Conservation (phyloP, 495 filamentous ascomycete species). For the Staphylotrichum longicolle region DNA sequence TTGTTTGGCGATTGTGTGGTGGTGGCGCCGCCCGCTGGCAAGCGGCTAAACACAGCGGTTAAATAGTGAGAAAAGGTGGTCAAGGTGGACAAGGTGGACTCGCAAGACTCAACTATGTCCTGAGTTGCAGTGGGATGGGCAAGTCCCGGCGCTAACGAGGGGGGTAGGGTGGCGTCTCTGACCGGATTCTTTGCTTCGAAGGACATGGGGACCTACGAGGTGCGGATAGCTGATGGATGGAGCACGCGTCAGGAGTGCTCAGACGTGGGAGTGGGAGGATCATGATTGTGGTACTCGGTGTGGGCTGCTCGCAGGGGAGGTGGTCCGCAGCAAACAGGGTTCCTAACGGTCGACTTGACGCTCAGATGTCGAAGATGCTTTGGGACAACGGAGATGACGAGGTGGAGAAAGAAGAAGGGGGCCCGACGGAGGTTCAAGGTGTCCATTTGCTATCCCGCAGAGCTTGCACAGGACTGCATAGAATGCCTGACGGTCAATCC, state of each 20-base stretch:
- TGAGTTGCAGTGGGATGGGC: neutral
- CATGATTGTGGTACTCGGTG: neutral
- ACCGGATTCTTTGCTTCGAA: conserved; percentile 3
- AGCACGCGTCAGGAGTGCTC: neutral
- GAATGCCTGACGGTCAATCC: no score
- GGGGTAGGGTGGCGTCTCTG: neutral
- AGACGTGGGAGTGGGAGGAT: neutral
- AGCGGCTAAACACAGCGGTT: conserved; percentile 20
- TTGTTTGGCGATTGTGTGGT: neutral
- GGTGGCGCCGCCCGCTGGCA: no score
- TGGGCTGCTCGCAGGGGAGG: neutral
- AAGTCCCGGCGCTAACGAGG: conserved; percentile 23
- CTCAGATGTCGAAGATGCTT: neutral
- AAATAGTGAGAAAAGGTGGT: conserved; percentile 5
- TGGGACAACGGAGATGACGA: neutral
- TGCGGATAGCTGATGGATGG: no score
- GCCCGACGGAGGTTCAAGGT: neutral
- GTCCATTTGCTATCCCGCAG: no score
- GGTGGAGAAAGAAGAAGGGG: conserved; percentile 3
- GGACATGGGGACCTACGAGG: no score
- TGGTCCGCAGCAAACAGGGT: conserved; percentile 13
- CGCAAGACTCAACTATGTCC: no score
- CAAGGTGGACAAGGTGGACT: neutral
- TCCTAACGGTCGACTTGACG: neutral
- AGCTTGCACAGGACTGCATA: no score